Evolutionary conservation across 768 basidiomycete genomes (phyloP), one percentile per base, ranked within the genome.

Genomic region (Podaxis sp.): DNA sequence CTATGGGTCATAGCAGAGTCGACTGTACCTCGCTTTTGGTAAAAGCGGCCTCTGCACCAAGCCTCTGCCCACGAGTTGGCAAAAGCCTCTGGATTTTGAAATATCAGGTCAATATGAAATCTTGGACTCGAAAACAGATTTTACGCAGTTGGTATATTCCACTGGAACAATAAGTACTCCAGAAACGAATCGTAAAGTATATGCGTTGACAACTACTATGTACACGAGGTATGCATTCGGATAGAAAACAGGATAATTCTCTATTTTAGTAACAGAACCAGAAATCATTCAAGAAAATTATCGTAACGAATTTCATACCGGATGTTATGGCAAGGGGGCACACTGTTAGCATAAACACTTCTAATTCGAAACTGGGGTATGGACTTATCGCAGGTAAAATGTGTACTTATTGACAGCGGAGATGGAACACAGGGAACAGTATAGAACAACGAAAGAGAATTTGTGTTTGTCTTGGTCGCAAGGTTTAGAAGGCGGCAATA

Each of bases 401-500:
- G 36, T 28, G 24, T 28, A 15, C 42, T 24, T 24, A 36, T 22
- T 49, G 19, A 51, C 57, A 49, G 30, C 42, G 40, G 49, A 15
- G 22, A 26, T 5, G 12, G 6, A 3, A 44, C 11, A 57, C 13
- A 44, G 39, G 30, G 15, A 22, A 46, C 22, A 57, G 36, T 57
- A 26, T 30, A 30, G 42, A 12, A 57, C 39, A 57, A 39, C 54
- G n/a, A 0, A 4, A 51, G 8, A 13, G 49, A 12, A 26, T 51
- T 24, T 9, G 15, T 33, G 33, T n/a, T 44, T 8, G n/a, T 15
- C 15, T 19, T 15, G 15, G 42, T 44, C 13, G 44, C 8, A 49
- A 9, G 38, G 22, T 63, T 76, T 72, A 81, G 68, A 82, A 74
- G 64, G 77, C 67, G 24, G 76, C 67, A 61, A 70, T 73, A 65